A percentile compares a stretch with the other conserved stretches of the same genome.
phyloP scores from a whole-genome alignment of 345 rosid species.

The Kandelia obovata region DNA sequence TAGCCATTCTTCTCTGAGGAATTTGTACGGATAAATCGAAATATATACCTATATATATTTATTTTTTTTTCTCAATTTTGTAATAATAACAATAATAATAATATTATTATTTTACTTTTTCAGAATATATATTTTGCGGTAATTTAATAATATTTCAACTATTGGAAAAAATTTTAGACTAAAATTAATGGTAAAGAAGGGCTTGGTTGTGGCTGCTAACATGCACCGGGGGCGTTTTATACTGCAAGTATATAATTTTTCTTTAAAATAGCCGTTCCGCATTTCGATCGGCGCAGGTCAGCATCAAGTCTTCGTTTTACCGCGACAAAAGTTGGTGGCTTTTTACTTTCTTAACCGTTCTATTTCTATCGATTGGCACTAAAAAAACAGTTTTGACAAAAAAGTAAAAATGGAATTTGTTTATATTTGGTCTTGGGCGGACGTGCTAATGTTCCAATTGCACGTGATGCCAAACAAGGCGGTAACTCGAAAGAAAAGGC shows the following conservation, averaged over 20 bases:
- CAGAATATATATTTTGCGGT: neutral
- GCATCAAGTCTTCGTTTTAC: neutral
- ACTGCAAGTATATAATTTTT: neutral
- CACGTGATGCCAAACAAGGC: too few species aligned
- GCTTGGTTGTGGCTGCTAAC: neutral
- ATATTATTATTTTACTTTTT: neutral
- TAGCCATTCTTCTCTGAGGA: neutral
- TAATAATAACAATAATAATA: neutral
- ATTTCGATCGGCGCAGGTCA: neutral
- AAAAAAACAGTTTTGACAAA: too few species aligned
- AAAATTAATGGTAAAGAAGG: too few species aligned
- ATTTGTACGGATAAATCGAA: constrained; percentile 14
- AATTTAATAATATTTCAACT: neutral
- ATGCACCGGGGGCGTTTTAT: neutral
- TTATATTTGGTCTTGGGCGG: too few species aligned
- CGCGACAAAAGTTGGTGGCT: neutral
- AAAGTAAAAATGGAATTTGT: too few species aligned
- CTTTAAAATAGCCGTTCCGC: neutral
- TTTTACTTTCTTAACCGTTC: too few species aligned
- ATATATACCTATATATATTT: neutral
- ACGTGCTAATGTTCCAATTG: too few species aligned
- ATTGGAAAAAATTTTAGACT: neutral
- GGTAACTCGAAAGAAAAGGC: neutral
- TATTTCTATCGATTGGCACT: too few species aligned
- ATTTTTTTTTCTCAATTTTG: constrained; percentile 3